Percentiles rank a stretch among this genome's conserved stretches.
Evolutionary conservation across 257 asterid species (phyloP).

Genomic region (Solanum chilense): DNA sequence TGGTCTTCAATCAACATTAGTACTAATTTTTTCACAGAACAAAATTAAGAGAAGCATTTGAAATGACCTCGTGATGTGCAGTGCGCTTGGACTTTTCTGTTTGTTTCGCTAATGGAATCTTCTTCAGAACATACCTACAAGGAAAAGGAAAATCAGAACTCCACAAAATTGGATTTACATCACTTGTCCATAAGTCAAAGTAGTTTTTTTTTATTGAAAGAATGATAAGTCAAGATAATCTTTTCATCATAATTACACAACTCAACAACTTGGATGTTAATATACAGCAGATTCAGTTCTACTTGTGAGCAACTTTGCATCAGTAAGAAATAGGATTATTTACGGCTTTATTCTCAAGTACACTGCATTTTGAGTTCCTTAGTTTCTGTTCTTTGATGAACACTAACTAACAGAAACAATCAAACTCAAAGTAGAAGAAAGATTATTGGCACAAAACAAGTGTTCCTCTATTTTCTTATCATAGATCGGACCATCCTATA

Average conservation of each 20-base stretch:
- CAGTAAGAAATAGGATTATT: not conserved
- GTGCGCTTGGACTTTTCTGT: constrained; percentile 66
- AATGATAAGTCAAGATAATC: not conserved
- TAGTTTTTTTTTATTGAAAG: not conserved
- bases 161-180: not conserved
- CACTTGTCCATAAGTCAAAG: not conserved
- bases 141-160: not conserved
- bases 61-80: constrained; percentile 70
- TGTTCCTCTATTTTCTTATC: not conserved
- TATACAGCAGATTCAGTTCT: not conserved
- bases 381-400: not conserved
- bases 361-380: not conserved
- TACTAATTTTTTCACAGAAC: not conserved
- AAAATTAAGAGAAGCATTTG: not conserved
- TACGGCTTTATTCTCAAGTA: not conserved
- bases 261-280: not conserved
- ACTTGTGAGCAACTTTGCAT: not conserved
- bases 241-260: not conserved
- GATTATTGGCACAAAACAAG: not conserved
- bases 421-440: not conserved
- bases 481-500: not conserved
- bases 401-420: not conserved
- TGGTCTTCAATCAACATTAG: not conserved
- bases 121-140: constrained; percentile 73
- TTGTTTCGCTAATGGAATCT: constrained; percentile 65